Conservation (phyloP, 139 green algal genomes). For the Microglena sp. region DNA sequence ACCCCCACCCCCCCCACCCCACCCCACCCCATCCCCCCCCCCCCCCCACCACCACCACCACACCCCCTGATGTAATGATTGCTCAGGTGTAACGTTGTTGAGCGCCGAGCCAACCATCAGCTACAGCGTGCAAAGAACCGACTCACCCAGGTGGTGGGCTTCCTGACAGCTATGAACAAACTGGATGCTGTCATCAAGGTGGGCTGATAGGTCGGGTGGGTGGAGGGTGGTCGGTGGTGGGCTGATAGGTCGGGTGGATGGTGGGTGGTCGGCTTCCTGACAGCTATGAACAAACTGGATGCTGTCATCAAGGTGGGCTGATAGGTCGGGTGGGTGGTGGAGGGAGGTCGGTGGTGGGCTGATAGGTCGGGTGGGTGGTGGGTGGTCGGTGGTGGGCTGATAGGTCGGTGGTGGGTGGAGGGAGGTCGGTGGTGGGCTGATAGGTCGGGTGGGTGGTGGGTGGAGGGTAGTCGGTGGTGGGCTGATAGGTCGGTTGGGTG, state of each 20-base stretch:
- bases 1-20: too few species aligned
- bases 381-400: not conserved
- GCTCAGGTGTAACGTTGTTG: slow-evolving; percentile 56
- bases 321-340: not conserved
- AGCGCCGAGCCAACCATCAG: slow-evolving; percentile 41
- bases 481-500: too few species aligned
- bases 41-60: too few species aligned
- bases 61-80: too few species aligned
- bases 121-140: slow-evolving; percentile 51
- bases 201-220: not conserved
- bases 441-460: too few species aligned
- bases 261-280: slow-evolving; percentile 72
- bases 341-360: not conserved
- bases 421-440: too few species aligned
- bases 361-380: not conserved
- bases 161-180: slow-evolving; percentile 53
- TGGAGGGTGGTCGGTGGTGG: not conserved
- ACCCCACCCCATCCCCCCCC: too few species aligned
- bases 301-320: slow-evolving; percentile 35
- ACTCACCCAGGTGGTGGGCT: slow-evolving; percentile 71
- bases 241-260: too few species aligned
- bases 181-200: slow-evolving; percentile 62
- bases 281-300: slow-evolving; percentile 62
- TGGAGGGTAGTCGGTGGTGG: too few species aligned
- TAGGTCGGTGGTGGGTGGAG: too few species aligned